Percentiles rank a stretch among this genome's conserved stretches.
phyloP scores from a whole-genome alignment of 2,329 filamentous ascomycete genomes.

The Penicillium sp. region DNA sequence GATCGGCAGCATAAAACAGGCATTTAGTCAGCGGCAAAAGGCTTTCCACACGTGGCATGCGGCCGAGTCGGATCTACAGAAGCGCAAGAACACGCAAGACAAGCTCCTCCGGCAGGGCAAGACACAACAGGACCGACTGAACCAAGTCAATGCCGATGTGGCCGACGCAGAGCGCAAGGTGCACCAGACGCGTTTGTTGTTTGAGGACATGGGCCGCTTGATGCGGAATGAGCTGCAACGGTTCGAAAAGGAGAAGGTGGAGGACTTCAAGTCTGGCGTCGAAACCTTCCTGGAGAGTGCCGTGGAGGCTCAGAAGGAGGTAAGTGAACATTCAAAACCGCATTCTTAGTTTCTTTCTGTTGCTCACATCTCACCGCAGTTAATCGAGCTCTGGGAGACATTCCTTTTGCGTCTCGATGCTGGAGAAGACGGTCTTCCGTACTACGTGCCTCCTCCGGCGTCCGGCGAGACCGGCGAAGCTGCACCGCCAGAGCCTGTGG shows the following conservation, averaged over 20 bases:
- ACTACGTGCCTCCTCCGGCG: constrained; percentile 36
- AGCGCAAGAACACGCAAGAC: constrained; percentile 84
- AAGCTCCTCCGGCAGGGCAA: constrained; percentile 94
- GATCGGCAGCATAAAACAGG: constrained; percentile 91
- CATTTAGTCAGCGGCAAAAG: constrained; percentile 90
- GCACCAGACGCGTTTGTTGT: constrained; percentile 82
- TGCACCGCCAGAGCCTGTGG: constrained; percentile 14
- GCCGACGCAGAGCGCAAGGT: constrained; percentile 92
- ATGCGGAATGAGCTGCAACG: constrained; percentile 89
- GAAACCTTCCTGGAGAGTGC: constrained; percentile 97
- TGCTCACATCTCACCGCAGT: constrained; percentile 54
- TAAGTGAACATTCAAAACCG: constrained; percentile 44
- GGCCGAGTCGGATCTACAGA: constrained; percentile 85
- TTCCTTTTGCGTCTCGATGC: constrained; percentile 95
- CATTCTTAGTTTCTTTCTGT: not conserved
- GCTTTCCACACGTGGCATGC: constrained; percentile 92
- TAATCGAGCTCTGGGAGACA: constrained; percentile 94
- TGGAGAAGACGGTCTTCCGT: constrained; percentile 71
- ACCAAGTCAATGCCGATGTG: constrained; percentile 88
- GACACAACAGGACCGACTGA: constrained; percentile 91
- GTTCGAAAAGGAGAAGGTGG: constrained; percentile 96
- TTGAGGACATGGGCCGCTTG: constrained; percentile 94
- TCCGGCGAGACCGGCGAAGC: constrained; percentile 18
- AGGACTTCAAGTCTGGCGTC: constrained; percentile 97
- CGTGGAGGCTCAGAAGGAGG: constrained; percentile 98